Percentiles rank a stretch among this genome's conserved stretches.
These are phyloP conservation scores for Epithele typhae DNA, from an alignment of 768 basidiomycete species.

Conservation along the genomic window DNA sequence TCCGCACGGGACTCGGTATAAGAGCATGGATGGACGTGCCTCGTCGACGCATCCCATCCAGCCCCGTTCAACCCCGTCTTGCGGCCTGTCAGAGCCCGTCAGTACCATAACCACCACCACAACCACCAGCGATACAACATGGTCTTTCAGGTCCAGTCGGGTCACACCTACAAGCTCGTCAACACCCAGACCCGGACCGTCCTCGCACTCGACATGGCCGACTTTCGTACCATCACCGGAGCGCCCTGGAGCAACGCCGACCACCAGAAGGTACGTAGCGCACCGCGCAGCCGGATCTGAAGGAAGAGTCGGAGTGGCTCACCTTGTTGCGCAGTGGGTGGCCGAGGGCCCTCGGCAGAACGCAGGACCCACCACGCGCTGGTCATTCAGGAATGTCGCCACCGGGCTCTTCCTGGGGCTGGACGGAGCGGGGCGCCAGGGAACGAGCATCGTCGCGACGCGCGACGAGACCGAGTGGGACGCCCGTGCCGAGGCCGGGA, in stretches of 20 bases:
- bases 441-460: conserved; percentile 34
- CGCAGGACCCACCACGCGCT: conserved; percentile 1
- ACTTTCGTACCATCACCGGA: conserved; percentile 48
- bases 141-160: conserved; percentile 24
- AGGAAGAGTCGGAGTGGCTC: too few relatives aligned
- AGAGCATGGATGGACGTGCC: too few relatives aligned
- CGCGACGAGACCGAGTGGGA: conserved; percentile 42
- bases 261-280: conserved; percentile 57
- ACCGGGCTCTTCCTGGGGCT: conserved; percentile 40
- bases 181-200: conserved; percentile 49
- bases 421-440: conserved; percentile 11
- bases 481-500: conserved; percentile 40
- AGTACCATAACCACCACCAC: too few relatives aligned
- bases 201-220: conserved; percentile 50
- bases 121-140: conserved; percentile 5
- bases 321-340: conserved; percentile 39
- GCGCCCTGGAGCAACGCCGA: conserved; percentile 36
- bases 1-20: too few relatives aligned
- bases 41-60: background rate
- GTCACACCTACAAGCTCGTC: conserved; percentile 40
- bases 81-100: too few relatives aligned
- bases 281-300: background rate
- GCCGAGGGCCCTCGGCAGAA: conserved; percentile 29
- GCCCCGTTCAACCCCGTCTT: background rate
- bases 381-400: conserved; percentile 38